phyloP scores from a whole-genome alignment of 441 rosid species.

The Gossypium lobatum region DNA sequence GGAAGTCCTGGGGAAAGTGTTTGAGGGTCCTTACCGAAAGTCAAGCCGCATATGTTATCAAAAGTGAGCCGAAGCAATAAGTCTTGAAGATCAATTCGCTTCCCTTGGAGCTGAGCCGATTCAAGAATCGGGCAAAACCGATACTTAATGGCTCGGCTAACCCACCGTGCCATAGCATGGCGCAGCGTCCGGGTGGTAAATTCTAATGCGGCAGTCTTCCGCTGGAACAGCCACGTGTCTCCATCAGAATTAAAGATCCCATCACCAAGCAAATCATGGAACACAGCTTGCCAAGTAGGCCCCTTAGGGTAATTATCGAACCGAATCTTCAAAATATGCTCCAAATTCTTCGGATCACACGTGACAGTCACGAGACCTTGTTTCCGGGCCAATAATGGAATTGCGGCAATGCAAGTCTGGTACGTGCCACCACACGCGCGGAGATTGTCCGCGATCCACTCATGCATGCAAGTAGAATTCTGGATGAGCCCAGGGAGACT shows the following conservation, averaged over 20 bases:
- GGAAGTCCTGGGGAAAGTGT: conserved; percentile 55
- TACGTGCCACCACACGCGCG: conserved; percentile 66
- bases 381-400: conserved; percentile 55
- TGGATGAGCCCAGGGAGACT: conserved; percentile 63
- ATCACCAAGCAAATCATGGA: conserved; percentile 74
- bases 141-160: conserved; percentile 59
- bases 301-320: conserved; percentile 86
- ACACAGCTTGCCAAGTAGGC: conserved; percentile 80
- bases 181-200: conserved; percentile 84
- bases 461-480: conserved; percentile 64
- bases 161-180: conserved; percentile 91
- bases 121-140: conserved; percentile 64
- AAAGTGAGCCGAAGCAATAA: conserved; percentile 73
- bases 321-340: conserved; percentile 63
- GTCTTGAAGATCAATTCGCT: conserved; percentile 73
- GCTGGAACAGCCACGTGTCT: conserved; percentile 77
- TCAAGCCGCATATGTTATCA: conserved; percentile 81
- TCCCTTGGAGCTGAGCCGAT: conserved; percentile 33
- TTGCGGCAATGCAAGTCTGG: conserved; percentile 61
- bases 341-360: conserved; percentile 70
- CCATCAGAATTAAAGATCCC: conserved; percentile 88
- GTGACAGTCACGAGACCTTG: conserved; percentile 90
- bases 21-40: conserved; percentile 78
- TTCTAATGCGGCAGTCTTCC: conserved; percentile 84
- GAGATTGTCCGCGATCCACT: conserved; percentile 82